phyloP scores from a whole-genome alignment of 371 early-diverging fungal genomes.

The Mucor circinelloides region DNA sequence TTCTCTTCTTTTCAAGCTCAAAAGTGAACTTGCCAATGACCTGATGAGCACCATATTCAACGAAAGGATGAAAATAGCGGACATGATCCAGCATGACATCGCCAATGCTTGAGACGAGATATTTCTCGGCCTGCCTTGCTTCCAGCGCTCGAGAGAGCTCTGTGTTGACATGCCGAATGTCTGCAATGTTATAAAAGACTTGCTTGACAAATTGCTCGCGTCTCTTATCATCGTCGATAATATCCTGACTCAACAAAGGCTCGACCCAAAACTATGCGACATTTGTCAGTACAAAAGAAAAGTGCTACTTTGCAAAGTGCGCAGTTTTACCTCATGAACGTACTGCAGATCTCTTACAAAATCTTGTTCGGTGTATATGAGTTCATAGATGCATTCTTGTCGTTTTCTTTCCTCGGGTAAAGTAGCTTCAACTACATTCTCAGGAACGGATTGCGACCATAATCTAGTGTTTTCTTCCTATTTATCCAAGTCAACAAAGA shows the following conservation, averaged over 20 bases:
- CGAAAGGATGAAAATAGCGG: constrained; percentile 66
- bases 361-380: constrained; percentile 86
- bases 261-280: constrained; percentile 63
- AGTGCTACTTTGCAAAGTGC: constrained; percentile 8
- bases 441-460: constrained; percentile 64
- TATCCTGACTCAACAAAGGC: constrained; percentile 59
- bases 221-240: constrained; percentile 24
- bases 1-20: constrained; percentile 76
- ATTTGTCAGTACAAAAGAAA: background rate
- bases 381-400: constrained; percentile 89
- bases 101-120: constrained; percentile 79
- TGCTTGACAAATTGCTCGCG: constrained; percentile 69
- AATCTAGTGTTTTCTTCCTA: constrained; percentile 31
- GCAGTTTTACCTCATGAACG: constrained; percentile 56
- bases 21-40: constrained; percentile 79
- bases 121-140: constrained; percentile 68
- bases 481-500: background rate
- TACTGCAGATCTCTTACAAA: constrained; percentile 74
- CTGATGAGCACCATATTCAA: constrained; percentile 89
- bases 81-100: constrained; percentile 81
- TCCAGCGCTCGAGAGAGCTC: constrained; percentile 68
- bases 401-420: constrained; percentile 78
- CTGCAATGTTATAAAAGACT: constrained; percentile 83
- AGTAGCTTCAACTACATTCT: constrained; percentile 62
- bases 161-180: constrained; percentile 71